Base-by-base conservation (phyloP, 805 yeast genomes). In the Candida schatavii region DNA sequence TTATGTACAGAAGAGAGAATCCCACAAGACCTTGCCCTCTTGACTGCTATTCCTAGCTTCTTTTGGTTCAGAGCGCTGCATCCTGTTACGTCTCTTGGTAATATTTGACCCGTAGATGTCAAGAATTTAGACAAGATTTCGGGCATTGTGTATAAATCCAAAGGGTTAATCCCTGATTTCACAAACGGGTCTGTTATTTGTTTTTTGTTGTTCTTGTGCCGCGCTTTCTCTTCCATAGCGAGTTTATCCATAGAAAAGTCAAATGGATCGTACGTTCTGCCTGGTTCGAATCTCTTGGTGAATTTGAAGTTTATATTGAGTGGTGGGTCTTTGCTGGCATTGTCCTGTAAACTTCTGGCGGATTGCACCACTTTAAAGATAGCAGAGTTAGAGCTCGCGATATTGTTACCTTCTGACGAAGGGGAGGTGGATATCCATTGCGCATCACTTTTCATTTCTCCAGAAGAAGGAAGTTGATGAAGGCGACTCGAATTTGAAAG, bases 11-110 rank as follows among this genome's bases (percentile, higher is more conserved):
- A 70, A 33, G 93, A 81, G 59, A 89, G 68, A 46, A 88, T 71
- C 0, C 97, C 97, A 41, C 84, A 80, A 3, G 85, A 81, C 57
- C 91, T 79, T 13, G 90, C 82, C 51, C 96, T 75, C 57, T 85
- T 81, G 35, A 89, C 75, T 14, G 96, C 95, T 52, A 79, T 84
- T 1, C 89, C 72, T 51, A 89, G 64, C 51, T 75, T 72, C 55
- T 78, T 80, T 58, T 89, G 96, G 54, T 84, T 85, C 48, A 69
- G 72, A 9, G 75, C 74, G 30, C 69, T 74, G 47, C 87, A 73
- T 3, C 91, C 89, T 2, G 88, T 81, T 13, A 80, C 77, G 40
- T 80, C 79, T 45, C 91, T 75, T 17, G 88, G 86, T 40, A 81
- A 65, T 34, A 89, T 88, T 54, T 80, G 81, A 14, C 97, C 97